These are phyloP conservation scores for Astrephomene gubernaculifera DNA, from an alignment of 139 green algal genomes.

Conservation along the genomic window DNA sequence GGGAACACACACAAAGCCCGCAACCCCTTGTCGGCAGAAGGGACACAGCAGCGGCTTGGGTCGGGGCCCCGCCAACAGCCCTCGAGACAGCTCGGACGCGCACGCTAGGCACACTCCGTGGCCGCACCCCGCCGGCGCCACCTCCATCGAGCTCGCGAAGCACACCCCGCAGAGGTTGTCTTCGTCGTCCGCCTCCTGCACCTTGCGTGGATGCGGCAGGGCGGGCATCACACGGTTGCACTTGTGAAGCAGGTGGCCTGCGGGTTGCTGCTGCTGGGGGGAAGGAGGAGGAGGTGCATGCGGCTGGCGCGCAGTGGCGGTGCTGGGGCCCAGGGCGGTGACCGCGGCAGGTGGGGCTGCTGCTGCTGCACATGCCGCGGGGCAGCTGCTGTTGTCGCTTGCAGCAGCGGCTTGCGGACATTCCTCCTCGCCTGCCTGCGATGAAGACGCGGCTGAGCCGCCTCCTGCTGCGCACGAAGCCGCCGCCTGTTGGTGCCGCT, in stretches of 20 bases:
- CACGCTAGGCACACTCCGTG: conserved; percentile 6
- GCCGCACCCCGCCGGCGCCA: not conserved
- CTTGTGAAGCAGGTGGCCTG: not conserved
- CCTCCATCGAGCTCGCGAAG: not conserved
- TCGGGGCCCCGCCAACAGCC: too few species aligned
- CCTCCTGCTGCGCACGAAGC: not conserved
- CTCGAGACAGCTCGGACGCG: too few species aligned
- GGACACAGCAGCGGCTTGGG: too few species aligned
- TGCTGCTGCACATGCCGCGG: not conserved
- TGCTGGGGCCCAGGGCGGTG: too few species aligned
- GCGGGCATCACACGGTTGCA: not conserved
- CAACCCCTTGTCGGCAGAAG: too few species aligned
- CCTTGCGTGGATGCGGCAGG: not conserved
- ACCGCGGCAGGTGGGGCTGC: too few species aligned
- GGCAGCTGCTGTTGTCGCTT: not conserved
- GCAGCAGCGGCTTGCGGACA: not conserved
- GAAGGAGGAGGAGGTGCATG: not conserved
- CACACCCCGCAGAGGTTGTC: not conserved
- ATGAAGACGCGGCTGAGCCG: not conserved
- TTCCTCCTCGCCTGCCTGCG: not conserved
- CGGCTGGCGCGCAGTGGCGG: not conserved
- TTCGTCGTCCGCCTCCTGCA: not conserved
- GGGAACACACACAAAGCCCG: too few species aligned
- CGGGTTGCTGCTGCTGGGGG: not conserved
- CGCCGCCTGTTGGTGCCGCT: not conserved